Evolutionary conservation across 805 yeast species (phyloP), one percentile per base, ranked within the genome.

Genomic region (Saturnispora serradocipensis): DNA sequence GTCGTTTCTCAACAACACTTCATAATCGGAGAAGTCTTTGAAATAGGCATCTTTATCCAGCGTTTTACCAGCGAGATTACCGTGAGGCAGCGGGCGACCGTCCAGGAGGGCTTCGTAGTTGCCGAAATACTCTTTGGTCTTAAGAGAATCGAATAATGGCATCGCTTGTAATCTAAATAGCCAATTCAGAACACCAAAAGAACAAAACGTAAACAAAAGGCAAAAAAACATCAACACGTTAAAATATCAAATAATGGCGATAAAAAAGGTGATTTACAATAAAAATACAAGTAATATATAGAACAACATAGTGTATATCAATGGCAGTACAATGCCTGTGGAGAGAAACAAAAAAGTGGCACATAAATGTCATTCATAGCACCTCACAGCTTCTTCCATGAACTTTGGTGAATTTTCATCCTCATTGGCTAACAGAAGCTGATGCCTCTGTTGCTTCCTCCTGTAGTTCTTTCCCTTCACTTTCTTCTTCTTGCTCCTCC

Each of bases 1-100:
- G 43, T 65, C 55, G 46, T 58, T 56, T 45, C 68, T 52, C 28
- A 67, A 50, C 6, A 67, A 44, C 1, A 63, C 54, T 30, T 67
- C 70, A 44, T 58, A 61, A 51, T 67, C 70, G 3, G 60, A 57
- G 36, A 49, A 53, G 40, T 64, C 66, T 32, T 50, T 47, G 44
- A 59, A 54, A 46, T 59, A 64, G 8, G 55, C 50, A 13, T 55
- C 54, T 30, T 58, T 55, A 28, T 59, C 42, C 18, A 67, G 55
- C 5, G 58, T 50, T 46, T 59, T 55, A 3, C 69, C 69, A 24
- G 56, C 58, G 54, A 64, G 56, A 39, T 61, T 64, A 4, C 70
- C 67, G 48, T 55, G 57, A 9, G 59, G 61, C 2, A 67, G 42
- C 5, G 70, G 70, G 39, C 56, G 50, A 8, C 59, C 58, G 16